Evolutionary conservation across 495 filamentous ascomycete species (phyloP), one percentile per base, ranked within the genome.

Genomic region (Aspergillus nidulans): DNA sequence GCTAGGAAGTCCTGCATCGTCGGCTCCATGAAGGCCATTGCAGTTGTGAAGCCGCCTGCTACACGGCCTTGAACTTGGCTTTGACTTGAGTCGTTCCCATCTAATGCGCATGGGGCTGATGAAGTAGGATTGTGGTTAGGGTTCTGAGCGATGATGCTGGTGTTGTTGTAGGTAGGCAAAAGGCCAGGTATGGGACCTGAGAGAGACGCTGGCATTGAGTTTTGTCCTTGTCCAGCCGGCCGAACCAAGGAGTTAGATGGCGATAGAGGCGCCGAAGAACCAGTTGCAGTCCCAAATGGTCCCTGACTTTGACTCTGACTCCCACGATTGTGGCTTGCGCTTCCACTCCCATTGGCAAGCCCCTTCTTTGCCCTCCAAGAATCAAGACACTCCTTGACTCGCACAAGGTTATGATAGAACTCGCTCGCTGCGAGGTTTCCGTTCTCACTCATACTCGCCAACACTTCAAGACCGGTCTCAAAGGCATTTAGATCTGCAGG

Each of bases 1-100:
- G 73, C 73, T 1, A 76, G 58, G 23, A 76, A 76, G 38, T 74
- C 69, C 56, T 76, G 71, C 73, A 76, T 76, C 6, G 71, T 76
- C 32, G 73, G 73, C 49, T 76, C 71, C 49, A 76, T 49, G 39
- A 76, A 76, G 19, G 73, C 65, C 73, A 76, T 76, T 30, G 70
- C 71, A 0, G 73, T 74, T 26, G 71, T 74, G 50, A 73, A 73
- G 38, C 72, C 72, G 50, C 44, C 40, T 49, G 44, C 16, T 34
- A 39, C 18, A 44, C 47, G 9, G 4, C 41, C 26, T 26, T 32
- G 38, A 13, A 3, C 34, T 19, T 10, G 32, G 25, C 19, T 36
- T 9, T 47, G n/a, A 43, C 19, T 19, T 21, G 28, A 48, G 10
- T 24, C 26, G 6, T 59, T 48, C 13, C 40, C 45, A n/a, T 44